Conservation (phyloP, 805 yeast species). For the Schwanniomyces polymorphus region DNA sequence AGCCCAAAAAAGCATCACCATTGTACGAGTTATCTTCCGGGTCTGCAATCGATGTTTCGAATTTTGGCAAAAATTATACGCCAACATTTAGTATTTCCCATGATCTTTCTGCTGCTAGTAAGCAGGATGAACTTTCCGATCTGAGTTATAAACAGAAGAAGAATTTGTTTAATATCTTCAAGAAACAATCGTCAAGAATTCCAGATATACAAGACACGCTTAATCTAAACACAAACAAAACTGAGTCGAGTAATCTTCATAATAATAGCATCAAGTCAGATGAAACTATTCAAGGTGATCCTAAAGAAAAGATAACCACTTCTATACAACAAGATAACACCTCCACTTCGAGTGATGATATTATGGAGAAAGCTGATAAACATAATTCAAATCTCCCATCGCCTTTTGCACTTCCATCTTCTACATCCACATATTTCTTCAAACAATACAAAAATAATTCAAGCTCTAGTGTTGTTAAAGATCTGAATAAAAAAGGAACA, state of each 20-base stretch:
- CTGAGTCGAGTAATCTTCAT: no score
- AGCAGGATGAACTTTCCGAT: neutral
- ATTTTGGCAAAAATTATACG: constrained; percentile 38
- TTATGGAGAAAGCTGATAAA: neutral
- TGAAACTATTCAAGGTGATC: no score
- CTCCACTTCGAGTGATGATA: constrained; percentile 1
- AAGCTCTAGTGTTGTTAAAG: neutral
- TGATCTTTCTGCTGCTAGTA: constrained; percentile 2
- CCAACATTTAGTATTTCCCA: constrained; percentile 31
- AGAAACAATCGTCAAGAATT: constrained; percentile 17
- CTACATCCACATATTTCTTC: constrained; percentile 41
- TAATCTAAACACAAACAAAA: no score
- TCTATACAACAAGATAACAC: neutral
- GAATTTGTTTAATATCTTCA: constrained; percentile 36
- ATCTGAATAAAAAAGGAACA: neutral
- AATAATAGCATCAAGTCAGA: no score
- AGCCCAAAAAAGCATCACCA: constrained; percentile 1
- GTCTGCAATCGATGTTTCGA: constrained; percentile 38
- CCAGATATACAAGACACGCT: neutral
- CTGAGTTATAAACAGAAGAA: constrained; percentile 13
- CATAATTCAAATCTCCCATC: constrained; percentile 20
- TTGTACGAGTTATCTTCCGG: constrained; percentile 24
- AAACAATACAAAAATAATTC: constrained; percentile 23
- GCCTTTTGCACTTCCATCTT: constrained; percentile 47
- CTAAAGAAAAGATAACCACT: neutral